Conservation (phyloP, 208 protist genomes). For the Endotrypanum monterogeii region DNA sequence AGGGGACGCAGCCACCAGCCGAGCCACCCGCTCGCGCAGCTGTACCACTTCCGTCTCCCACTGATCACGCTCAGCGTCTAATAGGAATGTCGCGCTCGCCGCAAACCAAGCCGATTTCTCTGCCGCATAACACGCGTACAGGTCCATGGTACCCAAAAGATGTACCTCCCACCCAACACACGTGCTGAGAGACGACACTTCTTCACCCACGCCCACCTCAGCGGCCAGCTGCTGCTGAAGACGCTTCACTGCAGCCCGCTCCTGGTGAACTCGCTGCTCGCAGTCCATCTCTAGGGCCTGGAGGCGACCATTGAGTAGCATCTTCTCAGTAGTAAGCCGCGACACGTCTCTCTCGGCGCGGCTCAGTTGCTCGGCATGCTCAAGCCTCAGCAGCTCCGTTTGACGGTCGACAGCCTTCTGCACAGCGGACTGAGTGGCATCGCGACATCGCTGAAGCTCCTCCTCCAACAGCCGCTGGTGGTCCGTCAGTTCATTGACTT, state of each 20-base stretch:
- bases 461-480: conserved; percentile 19
- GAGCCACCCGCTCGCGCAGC: conserved; percentile 31
- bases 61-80: conserved; percentile 24
- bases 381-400: conserved; percentile 13
- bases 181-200: not conserved
- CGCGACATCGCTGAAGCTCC: conserved; percentile 8
- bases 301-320: conserved; percentile 14
- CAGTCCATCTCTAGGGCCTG: conserved; percentile 2
- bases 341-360: conserved; percentile 3
- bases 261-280: conserved; percentile 9
- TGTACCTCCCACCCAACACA: not conserved
- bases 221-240: conserved; percentile 6
- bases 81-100: not conserved
- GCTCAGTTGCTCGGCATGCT: conserved; percentile 10
- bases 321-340: conserved; percentile 11
- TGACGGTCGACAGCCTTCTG: conserved; percentile 16
- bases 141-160: not conserved
- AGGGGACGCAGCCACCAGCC: conserved; percentile 2
- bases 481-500: conserved; percentile 16
- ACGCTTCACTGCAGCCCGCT: conserved; percentile 15
- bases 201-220: not conserved
- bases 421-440: conserved; percentile 2
- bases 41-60: conserved; percentile 43
- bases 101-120: conserved; percentile 11
- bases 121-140: not conserved